Evolutionary conservation across 352 stramenopile species (phyloP).

Genomic region (Globisporangium paroecandrum): DNA sequence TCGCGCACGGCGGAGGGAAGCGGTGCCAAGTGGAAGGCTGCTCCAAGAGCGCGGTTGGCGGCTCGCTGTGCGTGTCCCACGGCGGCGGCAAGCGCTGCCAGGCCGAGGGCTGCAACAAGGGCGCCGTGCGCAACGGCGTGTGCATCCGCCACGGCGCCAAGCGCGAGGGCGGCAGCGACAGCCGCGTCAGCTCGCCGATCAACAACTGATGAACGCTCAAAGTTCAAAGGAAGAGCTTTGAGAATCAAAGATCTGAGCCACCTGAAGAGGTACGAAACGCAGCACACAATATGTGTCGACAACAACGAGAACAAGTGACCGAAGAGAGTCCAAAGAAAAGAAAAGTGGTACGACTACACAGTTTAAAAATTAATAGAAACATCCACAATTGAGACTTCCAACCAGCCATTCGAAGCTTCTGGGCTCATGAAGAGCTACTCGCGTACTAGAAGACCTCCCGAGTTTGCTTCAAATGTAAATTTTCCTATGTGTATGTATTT

Average conservation of each 20-base stretch:
- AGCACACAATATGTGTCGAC: neutral
- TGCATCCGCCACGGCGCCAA: slow-evolving; percentile 84
- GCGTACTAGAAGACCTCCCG: neutral
- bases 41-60: slow-evolving; percentile 63
- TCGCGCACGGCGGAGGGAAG: slow-evolving; percentile 78
- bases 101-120: slow-evolving; percentile 75
- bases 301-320: neutral
- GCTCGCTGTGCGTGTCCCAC: slow-evolving; percentile 65
- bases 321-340: neutral
- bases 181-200: slow-evolving; percentile 11
- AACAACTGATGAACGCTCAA: slow-evolving; percentile 14
- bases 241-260: neutral
- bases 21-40: slow-evolving; percentile 68
- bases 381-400: neutral
- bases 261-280: slow-evolving; percentile 1
- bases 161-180: slow-evolving; percentile 37
- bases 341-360: neutral
- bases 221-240: neutral
- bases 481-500: neutral
- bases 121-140: slow-evolving; percentile 77
- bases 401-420: neutral
- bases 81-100: slow-evolving; percentile 73
- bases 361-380: neutral
- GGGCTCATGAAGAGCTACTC: neutral
- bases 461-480: neutral